Base-by-base conservation (phyloP, 2,329 filamentous ascomycete genomes). In the Verticillium albo-atrum region DNA sequence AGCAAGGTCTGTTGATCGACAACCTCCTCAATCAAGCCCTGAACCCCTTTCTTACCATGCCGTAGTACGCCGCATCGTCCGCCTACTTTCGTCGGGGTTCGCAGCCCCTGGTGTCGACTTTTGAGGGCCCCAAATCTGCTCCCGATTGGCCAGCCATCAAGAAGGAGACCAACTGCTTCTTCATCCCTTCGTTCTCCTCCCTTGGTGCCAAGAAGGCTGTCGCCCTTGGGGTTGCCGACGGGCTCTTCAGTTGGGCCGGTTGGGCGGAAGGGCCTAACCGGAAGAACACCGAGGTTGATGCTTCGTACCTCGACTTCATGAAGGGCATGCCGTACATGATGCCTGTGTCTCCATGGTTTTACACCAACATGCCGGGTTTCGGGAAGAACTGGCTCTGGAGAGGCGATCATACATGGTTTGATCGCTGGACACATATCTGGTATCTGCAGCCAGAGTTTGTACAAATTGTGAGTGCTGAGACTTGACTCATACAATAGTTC, bases 371-470 rank as follows among this genome's bases (percentile, higher is more conserved):
- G 4, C 79, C 81, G 0, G 73, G 74, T n/a, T 87, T 78, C 64
- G 69, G 72, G 50, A 88, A 87, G 71, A 84, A 86, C 66, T 88
- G 85, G 84, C 72, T 86, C 7, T 88, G 82, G 76, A 77, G 78
- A n/a, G 82, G 83, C 26, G 85, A 88, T 64, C 74, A 80, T 58
- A 68, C 87, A 7, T 89, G 85, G 84, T 79, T 77, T 61, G 74
- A 83, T 57, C 80, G 85, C 20, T 88, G 84, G 85, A 70, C 77
- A 15, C 65, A 75, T 79, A 56, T 86, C 73, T 76, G 6, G 81
- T 80, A 60, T 79, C 20, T 82, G 84, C 62, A 73, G 78, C 61
- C 68, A 84, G 14, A 87, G 83, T 81, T 77, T 76, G 58, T 72
- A 80, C 55, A 78, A 79, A 20, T 85, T 81, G 68, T 84, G 28